A percentile compares a stretch with the other conserved stretches of the same genome.
Evolutionary conservation across 371 early-diverging fungal species (phyloP).

Genomic region (Blastocladiella emersonii): DNA sequence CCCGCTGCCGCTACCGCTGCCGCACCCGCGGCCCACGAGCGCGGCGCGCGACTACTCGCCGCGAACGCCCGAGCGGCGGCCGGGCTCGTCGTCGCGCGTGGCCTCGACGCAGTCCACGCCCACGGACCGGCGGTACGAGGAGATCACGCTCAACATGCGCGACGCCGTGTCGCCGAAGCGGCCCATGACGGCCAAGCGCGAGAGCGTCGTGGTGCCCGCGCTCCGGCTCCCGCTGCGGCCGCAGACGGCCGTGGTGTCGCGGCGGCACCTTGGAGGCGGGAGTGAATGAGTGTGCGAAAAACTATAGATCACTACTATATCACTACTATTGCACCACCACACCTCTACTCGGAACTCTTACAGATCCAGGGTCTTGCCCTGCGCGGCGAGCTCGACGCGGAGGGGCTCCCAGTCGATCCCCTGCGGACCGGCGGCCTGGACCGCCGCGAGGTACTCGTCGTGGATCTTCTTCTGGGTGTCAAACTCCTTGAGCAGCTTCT

Average conservation of each 20-base stretch:
- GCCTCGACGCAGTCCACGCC: too few species aligned
- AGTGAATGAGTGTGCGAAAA: neutral
- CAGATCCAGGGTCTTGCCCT: neutral
- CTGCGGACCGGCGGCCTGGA: constrained; percentile 14
- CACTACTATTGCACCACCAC: too few species aligned
- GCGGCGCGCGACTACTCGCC: neutral
- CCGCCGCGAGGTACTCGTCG: constrained; percentile 50
- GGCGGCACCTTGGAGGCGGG: too few species aligned
- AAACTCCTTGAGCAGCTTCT: constrained; percentile 78
- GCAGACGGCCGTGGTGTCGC: too few species aligned
- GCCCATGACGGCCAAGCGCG: neutral
- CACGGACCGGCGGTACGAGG: too few species aligned
- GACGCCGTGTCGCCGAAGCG: neutral
- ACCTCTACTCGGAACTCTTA: too few species aligned
- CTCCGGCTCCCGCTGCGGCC: too few species aligned
- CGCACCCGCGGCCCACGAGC: neutral
- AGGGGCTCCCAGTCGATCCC: constrained; percentile 67
- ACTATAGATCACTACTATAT: neutral
- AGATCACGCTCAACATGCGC: too few species aligned
- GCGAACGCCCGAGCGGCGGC: neutral
- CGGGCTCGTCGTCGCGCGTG: too few species aligned
- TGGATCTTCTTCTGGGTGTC: constrained; percentile 75
- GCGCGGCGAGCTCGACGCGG: constrained; percentile 62
- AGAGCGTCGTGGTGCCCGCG: neutral
- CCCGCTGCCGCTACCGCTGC: neutral